phyloP scores from a whole-genome alignment of 257 asterid genomes.

The Leptodermis oblonga region DNA sequence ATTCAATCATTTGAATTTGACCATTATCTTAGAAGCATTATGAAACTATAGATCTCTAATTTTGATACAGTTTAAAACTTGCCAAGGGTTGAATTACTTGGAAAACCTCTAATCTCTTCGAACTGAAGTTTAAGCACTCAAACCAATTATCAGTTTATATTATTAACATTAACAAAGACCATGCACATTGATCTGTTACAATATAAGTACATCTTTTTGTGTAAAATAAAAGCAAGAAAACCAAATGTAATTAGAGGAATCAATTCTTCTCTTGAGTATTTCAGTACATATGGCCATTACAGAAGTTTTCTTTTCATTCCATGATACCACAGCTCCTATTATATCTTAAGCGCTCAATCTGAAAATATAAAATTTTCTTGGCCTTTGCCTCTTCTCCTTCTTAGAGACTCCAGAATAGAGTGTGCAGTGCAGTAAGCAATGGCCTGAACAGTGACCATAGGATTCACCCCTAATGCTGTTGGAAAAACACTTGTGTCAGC shows the following conservation, averaged over 20 bases:
- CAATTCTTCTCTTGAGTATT: neutral
- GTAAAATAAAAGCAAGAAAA: neutral
- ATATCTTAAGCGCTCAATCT: neutral
- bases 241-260: neutral
- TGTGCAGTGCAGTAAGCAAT: conserved; percentile 78
- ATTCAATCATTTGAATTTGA: no score
- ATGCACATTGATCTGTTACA: neutral
- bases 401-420: conserved; percentile 48
- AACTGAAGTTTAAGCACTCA: no score
- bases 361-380: neutral
- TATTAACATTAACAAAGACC: neutral
- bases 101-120: no score
- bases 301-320: no score
- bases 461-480: conserved; percentile 87
- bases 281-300: no score
- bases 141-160: no score
- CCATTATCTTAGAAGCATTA: no score
- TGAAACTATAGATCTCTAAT: no score
- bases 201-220: neutral
- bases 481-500: conserved; percentile 92
- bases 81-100: no score
- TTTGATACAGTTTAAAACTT: no score
- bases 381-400: conserved; percentile 13
- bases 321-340: no score
- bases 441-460: conserved; percentile 87